Base-by-base conservation (phyloP, 2,329 filamentous ascomycete species). In the Coniella lustricola region DNA sequence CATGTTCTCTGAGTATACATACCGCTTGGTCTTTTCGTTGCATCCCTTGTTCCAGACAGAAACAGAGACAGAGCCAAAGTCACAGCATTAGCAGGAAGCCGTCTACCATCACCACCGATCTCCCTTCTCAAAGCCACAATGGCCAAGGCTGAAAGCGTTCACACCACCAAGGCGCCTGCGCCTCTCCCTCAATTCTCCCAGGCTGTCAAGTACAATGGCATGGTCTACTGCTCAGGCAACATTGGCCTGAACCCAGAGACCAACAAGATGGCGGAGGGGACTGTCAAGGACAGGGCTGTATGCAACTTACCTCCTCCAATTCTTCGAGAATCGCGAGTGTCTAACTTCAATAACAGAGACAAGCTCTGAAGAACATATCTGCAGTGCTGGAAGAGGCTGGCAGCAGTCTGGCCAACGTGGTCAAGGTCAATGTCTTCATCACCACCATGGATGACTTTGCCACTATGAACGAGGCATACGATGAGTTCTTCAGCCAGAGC, bases 161-260 rank as follows among this genome's bases (percentile, higher is more conserved):
- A 67, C 38, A 76, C 73, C 14, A 59, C 65, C 42, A 73, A 73
- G 54, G 72, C 75, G 10, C 76, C 72, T 29, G 64, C 68, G 53
- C 74, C 76, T 20, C 62, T 77, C 35, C 75, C 75, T 0, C 73
- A 81, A 57, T 76, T 80, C 62, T 79, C 74, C 3, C 77, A 84
- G 58, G 81, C 79, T 35, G 70, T 84, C 56, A 72, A 77, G 54
- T 73, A 74, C 62, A 79, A 81, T 58, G 82, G 81, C 57, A 76
- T 83, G 62, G 78, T 87, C n/a, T 87, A 84, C 68, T 85, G 82
- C 68, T 84, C 80, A 2, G 84, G 83, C 20, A 73, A 72, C 53
- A 70, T 86, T 29, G 77, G 76, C 13, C 67, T 79, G 57, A 74
- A 82, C 55, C 73, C 79, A 0, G 62, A 60, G n/a, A 80, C 77